phyloP scores from a whole-genome alignment of 1,139 yeast species.

The Candida pseudocylindracea region DNA sequence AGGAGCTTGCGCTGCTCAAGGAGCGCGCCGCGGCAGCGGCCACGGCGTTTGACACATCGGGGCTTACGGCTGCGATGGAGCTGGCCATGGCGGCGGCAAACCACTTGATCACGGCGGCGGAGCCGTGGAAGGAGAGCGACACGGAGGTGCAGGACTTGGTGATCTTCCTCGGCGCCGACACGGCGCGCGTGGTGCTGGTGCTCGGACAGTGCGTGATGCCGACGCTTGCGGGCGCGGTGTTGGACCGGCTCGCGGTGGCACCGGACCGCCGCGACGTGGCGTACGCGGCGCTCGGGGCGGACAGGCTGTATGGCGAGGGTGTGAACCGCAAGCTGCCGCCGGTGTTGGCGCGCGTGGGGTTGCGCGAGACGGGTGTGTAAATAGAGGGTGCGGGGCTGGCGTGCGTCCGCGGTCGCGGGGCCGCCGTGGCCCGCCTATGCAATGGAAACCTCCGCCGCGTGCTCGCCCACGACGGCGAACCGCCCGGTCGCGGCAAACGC shows the following conservation, averaged over 20 bases:
- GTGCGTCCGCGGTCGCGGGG: too few species aligned
- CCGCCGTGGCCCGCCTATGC: too few species aligned
- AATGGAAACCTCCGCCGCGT: constrained; percentile 20
- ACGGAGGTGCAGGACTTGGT: constrained; percentile 21
- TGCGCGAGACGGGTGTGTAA: too few species aligned
- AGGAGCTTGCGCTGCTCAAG: too few species aligned
- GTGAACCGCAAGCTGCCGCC: too few species aligned
- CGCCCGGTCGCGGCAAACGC: constrained; percentile 43
- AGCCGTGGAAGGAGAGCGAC: constrained; percentile 29
- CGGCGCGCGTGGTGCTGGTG: constrained; percentile 44
- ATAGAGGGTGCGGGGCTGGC: too few species aligned
- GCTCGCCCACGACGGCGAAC: constrained; percentile 41
- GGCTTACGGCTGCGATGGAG: constrained; percentile 34
- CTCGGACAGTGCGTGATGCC: constrained; percentile 60
- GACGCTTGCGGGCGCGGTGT: constrained; percentile 24
- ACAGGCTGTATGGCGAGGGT: constrained; percentile 18
- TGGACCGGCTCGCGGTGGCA: constrained; percentile 40
- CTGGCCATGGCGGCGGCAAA: constrained; percentile 38
- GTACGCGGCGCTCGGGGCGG: constrained; percentile 21
- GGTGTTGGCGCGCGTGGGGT: too few species aligned
- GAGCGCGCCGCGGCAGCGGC: too few species aligned
- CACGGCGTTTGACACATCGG: constrained; percentile 15
- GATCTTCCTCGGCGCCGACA: constrained; percentile 47
- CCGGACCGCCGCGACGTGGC: constrained; percentile 14
- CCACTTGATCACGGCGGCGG: constrained; percentile 29